Evolutionary conservation across 257 asterid species (phyloP).

Genomic region (Coffea canephora): DNA sequence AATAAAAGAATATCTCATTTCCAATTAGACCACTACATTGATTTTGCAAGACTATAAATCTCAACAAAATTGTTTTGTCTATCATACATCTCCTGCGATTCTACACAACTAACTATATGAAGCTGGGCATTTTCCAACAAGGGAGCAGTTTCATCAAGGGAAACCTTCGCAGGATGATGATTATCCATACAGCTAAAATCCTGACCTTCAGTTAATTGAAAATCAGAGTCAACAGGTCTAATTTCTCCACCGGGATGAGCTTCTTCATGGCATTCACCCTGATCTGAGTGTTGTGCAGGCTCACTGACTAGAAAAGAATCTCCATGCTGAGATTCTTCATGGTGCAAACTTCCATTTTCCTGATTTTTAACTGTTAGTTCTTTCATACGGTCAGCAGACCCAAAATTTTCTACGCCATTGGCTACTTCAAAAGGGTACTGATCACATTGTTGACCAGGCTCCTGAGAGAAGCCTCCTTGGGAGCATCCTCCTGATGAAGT

Average conservation of each 20-base stretch:
- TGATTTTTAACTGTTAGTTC: neutral
- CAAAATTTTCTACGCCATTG: neutral
- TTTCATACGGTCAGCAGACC: neutral
- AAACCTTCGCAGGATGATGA: constrained; percentile 20
- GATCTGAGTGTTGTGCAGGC: neutral
- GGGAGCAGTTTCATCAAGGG: constrained; percentile 13
- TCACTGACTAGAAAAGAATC: neutral
- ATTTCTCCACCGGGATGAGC: constrained; percentile 20
- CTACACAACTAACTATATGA: constrained; percentile 10
- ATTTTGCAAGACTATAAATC: constrained; percentile 4
- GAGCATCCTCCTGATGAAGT: constrained; percentile 15
- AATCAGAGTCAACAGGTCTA: constrained; percentile 7
- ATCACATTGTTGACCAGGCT: constrained; percentile 14
- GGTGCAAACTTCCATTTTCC: neutral
- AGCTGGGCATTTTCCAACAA: constrained; percentile 7
- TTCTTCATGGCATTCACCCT: constrained; percentile 16
- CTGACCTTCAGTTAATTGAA: constrained; percentile 21
- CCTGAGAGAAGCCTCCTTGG: constrained; percentile 17
- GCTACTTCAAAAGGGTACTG: constrained; percentile 9
- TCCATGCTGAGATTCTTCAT: neutral
- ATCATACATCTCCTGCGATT: constrained; percentile 3
- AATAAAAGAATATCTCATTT: constrained; percentile 5
- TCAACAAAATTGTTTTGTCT: constrained; percentile 3
- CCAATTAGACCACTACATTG: constrained; percentile 3
- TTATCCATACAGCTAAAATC: constrained; percentile 21